A percentile compares a stretch with the other conserved stretches of the same genome.
phyloP scores from a whole-genome alignment of 352 stramenopile species.

The Globisporangium emineosum region DNA sequence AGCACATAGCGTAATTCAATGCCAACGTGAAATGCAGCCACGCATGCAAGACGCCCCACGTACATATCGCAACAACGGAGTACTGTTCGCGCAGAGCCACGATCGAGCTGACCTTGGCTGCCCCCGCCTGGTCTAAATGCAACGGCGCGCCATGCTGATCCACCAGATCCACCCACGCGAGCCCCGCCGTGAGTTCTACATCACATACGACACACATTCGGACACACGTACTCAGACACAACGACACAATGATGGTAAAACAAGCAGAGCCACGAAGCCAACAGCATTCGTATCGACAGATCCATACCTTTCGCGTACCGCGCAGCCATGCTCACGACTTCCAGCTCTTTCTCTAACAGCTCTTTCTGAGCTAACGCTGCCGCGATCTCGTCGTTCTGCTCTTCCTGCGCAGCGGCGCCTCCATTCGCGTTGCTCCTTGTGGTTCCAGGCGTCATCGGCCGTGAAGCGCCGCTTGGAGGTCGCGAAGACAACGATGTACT shows the following conservation, averaged over 20 bases:
- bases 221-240: not conserved
- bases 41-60: not conserved
- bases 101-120: slow-evolving; percentile 34
- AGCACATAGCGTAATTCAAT: not conserved
- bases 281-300: not conserved
- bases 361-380: slow-evolving; percentile 34
- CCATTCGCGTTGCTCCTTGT: slow-evolving; percentile 1
- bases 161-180: slow-evolving; percentile 45
- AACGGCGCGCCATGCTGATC: slow-evolving; percentile 40
- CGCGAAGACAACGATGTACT: slow-evolving; percentile 8
- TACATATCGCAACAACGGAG: slow-evolving; percentile 51
- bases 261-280: not conserved
- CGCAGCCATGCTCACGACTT: slow-evolving; percentile 43
- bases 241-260: not conserved
- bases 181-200: slow-evolving; percentile 42
- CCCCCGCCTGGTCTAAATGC: slow-evolving; percentile 45
- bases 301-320: slow-evolving; percentile 48
- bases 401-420: slow-evolving; percentile 1
- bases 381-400: slow-evolving; percentile 25
- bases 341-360: slow-evolving; percentile 42
- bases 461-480: slow-evolving; percentile 18
- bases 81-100: slow-evolving; percentile 47
- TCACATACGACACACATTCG: not conserved
- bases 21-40: not conserved
- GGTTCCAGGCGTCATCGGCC: slow-evolving; percentile 16